Evolutionary conservation across 2,329 filamentous ascomycete genomes (phyloP).

Genomic region (Pseudogymnoascus sp.): DNA sequence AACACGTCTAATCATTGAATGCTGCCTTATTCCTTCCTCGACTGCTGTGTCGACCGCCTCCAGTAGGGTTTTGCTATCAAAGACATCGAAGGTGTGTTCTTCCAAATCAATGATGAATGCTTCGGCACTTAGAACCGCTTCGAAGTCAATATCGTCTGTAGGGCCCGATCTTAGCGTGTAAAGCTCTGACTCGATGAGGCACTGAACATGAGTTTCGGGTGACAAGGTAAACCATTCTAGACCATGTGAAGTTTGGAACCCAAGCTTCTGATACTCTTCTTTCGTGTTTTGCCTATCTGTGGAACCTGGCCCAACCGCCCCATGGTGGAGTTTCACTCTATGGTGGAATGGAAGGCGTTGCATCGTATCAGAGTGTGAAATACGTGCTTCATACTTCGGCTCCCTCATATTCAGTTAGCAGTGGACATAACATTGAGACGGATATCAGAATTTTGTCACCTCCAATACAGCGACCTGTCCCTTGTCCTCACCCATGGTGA

Average conservation of each 20-base stretch:
- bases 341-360: not conserved
- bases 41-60: not conserved
- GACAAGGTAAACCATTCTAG: not conserved
- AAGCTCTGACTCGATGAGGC: not conserved
- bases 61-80: not conserved
- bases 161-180: not conserved
- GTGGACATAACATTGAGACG: not conserved
- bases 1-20: not conserved
- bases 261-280: not conserved
- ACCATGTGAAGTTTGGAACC: not conserved
- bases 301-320: not conserved
- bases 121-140: not conserved
- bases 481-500: not conserved
- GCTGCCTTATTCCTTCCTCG: not conserved
- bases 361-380: not conserved
- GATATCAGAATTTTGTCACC: not conserved
- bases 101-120: not conserved
- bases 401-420: not conserved
- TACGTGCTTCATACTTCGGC: not conserved
- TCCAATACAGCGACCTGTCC: not conserved
- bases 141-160: not conserved
- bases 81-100: not conserved
- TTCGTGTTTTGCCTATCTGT: not conserved
- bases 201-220: not conserved
- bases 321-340: not conserved